These are phyloP conservation scores for Paramecium biaurelia DNA, from an alignment of 73 alveolate species.

Conservation along the genomic window DNA sequence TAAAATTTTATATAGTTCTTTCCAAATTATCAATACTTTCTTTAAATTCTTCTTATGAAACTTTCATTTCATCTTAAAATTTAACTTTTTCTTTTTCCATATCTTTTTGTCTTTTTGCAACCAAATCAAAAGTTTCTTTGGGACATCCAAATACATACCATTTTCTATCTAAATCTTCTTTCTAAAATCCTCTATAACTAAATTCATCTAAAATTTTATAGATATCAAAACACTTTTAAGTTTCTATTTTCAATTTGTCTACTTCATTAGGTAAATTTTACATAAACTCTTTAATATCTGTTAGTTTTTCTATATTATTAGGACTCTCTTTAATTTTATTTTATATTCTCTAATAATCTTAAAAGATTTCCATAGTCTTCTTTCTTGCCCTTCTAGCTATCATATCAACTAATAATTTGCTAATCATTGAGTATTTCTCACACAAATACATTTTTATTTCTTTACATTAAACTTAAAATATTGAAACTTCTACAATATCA, in stretches of 20 bases:
- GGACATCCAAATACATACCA: conserved; percentile 98
- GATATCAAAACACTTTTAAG: conserved; percentile 85
- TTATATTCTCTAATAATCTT: conserved; percentile 93
- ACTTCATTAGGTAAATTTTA: conserved; percentile 92
- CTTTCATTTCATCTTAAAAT: conserved; percentile 93
- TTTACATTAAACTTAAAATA: conserved; percentile 95
- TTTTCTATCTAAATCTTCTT: conserved; percentile 92
- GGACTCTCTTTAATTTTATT: conserved; percentile 92
- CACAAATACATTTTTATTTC: conserved; percentile 93
- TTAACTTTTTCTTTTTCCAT: conserved; percentile 95
- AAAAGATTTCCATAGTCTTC: conserved; percentile 82
- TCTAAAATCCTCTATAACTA: conserved; percentile 89
- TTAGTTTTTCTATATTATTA: conserved; percentile 93
- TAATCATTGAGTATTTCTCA: conserved; percentile 89
- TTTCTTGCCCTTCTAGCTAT: conserved; percentile 97
- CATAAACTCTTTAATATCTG: conserved; percentile 94
- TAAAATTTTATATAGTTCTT: conserved; percentile 92
- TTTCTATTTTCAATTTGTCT: conserved; percentile 90
- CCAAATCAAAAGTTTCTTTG: conserved; percentile 83
- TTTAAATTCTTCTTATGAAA: conserved; percentile 93
- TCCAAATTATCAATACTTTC: conserved; percentile 93
- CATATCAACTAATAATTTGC: conserved; percentile 93
- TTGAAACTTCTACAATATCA: conserved; percentile 89
- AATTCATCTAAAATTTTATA: conserved; percentile 94
- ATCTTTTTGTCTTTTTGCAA: conserved; percentile 86